These are phyloP conservation scores for Pseudozyma tsukubaensis DNA, from an alignment of 1,284 basidiomycete genomes.

Conservation along the genomic window DNA sequence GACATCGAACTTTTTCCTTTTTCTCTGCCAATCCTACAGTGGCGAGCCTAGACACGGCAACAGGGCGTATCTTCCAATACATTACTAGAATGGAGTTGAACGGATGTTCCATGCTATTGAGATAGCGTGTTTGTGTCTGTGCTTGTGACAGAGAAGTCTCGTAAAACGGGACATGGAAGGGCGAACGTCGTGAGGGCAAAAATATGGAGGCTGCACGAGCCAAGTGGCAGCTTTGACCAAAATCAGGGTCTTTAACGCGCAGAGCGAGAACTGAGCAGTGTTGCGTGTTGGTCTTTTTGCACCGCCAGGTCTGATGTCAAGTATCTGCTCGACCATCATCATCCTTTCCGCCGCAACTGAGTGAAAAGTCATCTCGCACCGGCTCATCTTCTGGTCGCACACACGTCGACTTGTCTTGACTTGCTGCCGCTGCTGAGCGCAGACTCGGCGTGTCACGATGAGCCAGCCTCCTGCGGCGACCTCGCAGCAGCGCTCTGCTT, in stretches of 20 bases:
- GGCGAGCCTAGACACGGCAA: constrained; percentile 18
- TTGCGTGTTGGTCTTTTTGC: constrained; percentile 20
- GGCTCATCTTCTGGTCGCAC: too few species aligned
- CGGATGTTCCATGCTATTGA: background rate
- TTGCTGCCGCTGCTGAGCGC: too few species aligned
- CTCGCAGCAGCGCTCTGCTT: constrained; percentile 41
- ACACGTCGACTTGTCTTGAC: too few species aligned
- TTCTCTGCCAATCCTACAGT: constrained; percentile 3
- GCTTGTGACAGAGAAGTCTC: background rate
- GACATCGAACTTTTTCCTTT: background rate
- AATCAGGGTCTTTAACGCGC: constrained; percentile 29
- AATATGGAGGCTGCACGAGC: constrained; percentile 24
- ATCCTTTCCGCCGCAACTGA: background rate
- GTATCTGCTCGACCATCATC: constrained; percentile 4
- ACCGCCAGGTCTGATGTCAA: background rate
- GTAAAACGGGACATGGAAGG: too few species aligned
- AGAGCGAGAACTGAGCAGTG: background rate
- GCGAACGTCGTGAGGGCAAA: background rate
- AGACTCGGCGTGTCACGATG: constrained; percentile 6
- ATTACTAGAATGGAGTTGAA: background rate
- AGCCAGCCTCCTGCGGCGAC: constrained; percentile 27
- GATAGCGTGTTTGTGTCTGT: constrained; percentile 13
- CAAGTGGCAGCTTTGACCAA: background rate
- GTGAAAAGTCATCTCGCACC: background rate
- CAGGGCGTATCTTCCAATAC: too few species aligned